Evolutionary conservation across 208 protist species (phyloP).

Genomic region (Crithidia sp.): DNA sequence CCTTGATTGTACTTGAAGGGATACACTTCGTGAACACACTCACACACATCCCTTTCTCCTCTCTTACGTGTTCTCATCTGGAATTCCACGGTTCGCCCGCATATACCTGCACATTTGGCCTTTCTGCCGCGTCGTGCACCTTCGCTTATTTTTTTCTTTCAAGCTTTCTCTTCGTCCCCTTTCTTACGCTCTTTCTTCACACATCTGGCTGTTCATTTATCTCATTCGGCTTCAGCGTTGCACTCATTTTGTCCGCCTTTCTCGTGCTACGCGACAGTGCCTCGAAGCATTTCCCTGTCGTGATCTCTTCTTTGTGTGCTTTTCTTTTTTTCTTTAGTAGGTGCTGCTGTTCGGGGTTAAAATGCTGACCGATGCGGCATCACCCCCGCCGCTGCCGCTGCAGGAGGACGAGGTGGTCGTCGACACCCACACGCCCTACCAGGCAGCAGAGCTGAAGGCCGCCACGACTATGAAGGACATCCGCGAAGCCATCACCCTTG

Average conservation of each 20-base stretch:
- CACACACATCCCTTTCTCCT: too few relatives aligned
- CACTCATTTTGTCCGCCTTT: too few relatives aligned
- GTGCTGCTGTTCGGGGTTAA: background rate
- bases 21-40: too few relatives aligned
- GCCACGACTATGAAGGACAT: slow-evolving; percentile 45
- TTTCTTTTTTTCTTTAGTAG: background rate
- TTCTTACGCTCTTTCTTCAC: background rate
- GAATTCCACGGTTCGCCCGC: too few relatives aligned
- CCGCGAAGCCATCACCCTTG: slow-evolving; percentile 47
- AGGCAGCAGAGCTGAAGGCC: slow-evolving; percentile 36
- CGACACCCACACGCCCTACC: slow-evolving; percentile 30
- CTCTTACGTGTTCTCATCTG: too few relatives aligned
- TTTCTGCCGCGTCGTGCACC: too few relatives aligned
- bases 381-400: slow-evolving; percentile 40
- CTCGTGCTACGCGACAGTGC: too few relatives aligned
- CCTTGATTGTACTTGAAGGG: too few relatives aligned
- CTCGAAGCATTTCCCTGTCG: too few relatives aligned
- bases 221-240: too few relatives aligned
- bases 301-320: background rate
- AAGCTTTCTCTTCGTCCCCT: background rate
- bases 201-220: background rate
- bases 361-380: slow-evolving; percentile 10
- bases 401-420: slow-evolving; percentile 30
- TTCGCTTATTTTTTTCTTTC: too few relatives aligned
- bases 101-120: too few relatives aligned